These are phyloP conservation scores for Daedaleopsis sinensis DNA, from an alignment of 768 basidiomycete species.

Conservation along the genomic window DNA sequence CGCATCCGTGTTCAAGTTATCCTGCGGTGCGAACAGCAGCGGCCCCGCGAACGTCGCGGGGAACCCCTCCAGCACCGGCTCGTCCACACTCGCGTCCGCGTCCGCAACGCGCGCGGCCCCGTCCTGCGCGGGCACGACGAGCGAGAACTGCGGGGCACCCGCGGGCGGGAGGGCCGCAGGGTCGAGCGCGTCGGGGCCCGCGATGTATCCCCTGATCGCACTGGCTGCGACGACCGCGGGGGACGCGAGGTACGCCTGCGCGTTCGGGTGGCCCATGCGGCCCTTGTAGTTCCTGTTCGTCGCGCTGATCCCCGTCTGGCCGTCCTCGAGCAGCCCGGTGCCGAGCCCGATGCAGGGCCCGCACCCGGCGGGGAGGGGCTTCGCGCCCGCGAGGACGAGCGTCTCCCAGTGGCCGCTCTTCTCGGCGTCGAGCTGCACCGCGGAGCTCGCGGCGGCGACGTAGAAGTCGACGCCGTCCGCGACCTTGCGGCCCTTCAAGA, in stretches of 20 bases:
- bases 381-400: conserved; percentile 86
- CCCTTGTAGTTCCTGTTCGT: conserved; percentile 99
- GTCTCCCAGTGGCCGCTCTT: conserved; percentile 84
- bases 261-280: conserved; percentile 95
- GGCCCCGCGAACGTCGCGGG: conserved; percentile 81
- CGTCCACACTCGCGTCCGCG: conserved; percentile 37
- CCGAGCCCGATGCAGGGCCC: conserved; percentile 98
- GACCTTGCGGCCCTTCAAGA: conserved; percentile 78
- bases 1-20: conserved; percentile 97
- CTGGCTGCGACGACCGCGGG: conserved; percentile 98
- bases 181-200: conserved; percentile 75
- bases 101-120: conserved; percentile 30
- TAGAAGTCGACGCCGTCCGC: conserved; percentile 95
- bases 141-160: conserved; percentile 60
- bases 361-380: conserved; percentile 92
- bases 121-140: conserved; percentile 35
- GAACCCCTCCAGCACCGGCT: conserved; percentile 81
- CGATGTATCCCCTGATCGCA: conserved; percentile 90
- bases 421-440: conserved; percentile 91
- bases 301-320: conserved; percentile 94
- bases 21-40: conserved; percentile 92
- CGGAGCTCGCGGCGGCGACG: conserved; percentile 92
- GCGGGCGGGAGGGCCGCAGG: conserved; percentile 50
- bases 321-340: conserved; percentile 89
- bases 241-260: conserved; percentile 93